A percentile compares a stretch with the other conserved stretches of the same genome.
Evolutionary conservation across 345 rosid species (phyloP).

Genomic region (Barbarea vulgaris): DNA sequence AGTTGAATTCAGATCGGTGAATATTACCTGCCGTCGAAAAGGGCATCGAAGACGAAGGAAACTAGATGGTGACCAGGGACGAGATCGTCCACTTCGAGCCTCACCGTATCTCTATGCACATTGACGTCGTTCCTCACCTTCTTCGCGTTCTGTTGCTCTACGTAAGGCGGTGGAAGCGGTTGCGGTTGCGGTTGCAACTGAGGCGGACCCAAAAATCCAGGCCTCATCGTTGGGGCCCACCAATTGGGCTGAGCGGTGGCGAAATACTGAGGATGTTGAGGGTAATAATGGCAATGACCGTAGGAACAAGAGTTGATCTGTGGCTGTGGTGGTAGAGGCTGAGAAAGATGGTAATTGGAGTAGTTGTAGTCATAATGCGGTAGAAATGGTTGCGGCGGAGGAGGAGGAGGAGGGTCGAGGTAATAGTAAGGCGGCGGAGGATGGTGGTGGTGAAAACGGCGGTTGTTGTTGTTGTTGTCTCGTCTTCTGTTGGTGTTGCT

Average conservation of each 20-base stretch:
- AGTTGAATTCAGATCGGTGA: neutral
- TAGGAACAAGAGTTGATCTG: constrained; percentile 51
- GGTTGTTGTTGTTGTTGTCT: constrained; percentile 43
- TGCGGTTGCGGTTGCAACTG: constrained; percentile 25
- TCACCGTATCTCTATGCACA: constrained; percentile 78
- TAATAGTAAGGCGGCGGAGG: constrained; percentile 49
- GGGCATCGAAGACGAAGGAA: constrained; percentile 85
- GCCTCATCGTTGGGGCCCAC: constrained; percentile 54
- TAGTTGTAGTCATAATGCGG: constrained; percentile 39
- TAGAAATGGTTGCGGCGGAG: constrained; percentile 38
- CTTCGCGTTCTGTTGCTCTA: constrained; percentile 82
- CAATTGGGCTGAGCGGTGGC: constrained; percentile 54
- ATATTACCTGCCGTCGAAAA: constrained; percentile 76
- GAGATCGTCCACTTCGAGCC: constrained; percentile 60
- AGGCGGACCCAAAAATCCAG: constrained; percentile 28
- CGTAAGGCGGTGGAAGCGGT: constrained; percentile 54
- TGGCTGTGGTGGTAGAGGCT: constrained; percentile 44
- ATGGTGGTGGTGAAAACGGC: constrained; percentile 42
- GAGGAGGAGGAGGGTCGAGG: constrained; percentile 47
- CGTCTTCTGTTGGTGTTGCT: constrained; percentile 68
- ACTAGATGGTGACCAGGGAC: constrained; percentile 69
- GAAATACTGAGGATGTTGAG: constrained; percentile 52
- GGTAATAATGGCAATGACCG: constrained; percentile 46
- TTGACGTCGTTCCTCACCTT: constrained; percentile 88
- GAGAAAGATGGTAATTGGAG: constrained; percentile 25